A percentile compares a stretch with the other conserved stretches of the same genome.
Evolutionary conservation across 192 early-diverging fungal species (phyloP).

Genomic region (Neocallimastix lanati): DNA sequence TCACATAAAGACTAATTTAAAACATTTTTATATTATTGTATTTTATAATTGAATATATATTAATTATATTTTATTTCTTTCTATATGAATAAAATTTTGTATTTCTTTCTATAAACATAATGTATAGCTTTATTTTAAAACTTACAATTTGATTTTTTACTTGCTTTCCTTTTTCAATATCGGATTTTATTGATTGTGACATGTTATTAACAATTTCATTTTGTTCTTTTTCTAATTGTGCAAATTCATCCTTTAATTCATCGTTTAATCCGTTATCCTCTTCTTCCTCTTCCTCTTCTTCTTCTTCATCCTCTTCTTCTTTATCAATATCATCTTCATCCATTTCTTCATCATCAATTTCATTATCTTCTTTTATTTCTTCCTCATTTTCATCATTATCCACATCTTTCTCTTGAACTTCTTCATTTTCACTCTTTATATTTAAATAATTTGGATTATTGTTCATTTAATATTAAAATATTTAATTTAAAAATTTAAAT

Average conservation of each 20-base stretch:
- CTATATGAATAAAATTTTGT: too few relatives aligned
- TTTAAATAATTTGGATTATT: too few relatives aligned
- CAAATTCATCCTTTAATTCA: slow-evolving; percentile 12
- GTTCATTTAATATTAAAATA: too few relatives aligned
- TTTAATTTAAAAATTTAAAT: too few relatives aligned
- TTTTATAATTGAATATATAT: too few relatives aligned
- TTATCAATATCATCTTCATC: slow-evolving; percentile 7
- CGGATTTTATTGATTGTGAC: slow-evolving; percentile 49
- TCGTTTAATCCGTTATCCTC: slow-evolving; percentile 4
- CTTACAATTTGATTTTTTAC: slow-evolving; percentile 72
- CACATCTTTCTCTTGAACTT: slow-evolving; percentile 7
- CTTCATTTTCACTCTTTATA: slow-evolving; percentile 18
- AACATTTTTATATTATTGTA: not conserved
- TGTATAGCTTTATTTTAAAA: too few relatives aligned
- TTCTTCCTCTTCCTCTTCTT: not conserved
- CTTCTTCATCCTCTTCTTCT: not conserved
- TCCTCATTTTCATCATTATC: slow-evolving; percentile 9
- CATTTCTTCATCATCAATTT: slow-evolving; percentile 8
- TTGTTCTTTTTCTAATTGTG: not conserved
- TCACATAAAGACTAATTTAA: slow-evolving; percentile 52
- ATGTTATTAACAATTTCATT: slow-evolving; percentile 56
- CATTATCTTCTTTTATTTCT: slow-evolving; percentile 7
- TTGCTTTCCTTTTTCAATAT: slow-evolving; percentile 81
- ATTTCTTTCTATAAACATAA: too few relatives aligned
- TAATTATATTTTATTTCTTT: too few relatives aligned